Evolutionary conservation across 108 stramenopile genomes (phyloP).

Genomic region (Skeletonema costatum): DNA sequence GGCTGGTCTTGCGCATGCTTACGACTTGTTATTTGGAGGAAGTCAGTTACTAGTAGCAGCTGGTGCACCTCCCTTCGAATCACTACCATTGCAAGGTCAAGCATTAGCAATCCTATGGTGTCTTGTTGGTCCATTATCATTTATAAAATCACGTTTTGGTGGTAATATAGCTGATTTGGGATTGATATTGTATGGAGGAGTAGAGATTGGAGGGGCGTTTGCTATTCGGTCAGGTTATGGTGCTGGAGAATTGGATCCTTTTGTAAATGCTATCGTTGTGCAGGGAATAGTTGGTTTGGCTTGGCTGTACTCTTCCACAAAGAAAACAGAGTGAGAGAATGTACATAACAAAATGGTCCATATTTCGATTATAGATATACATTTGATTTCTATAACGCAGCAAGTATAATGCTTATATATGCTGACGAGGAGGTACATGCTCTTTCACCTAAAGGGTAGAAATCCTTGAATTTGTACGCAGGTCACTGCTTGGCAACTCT

Average conservation of each 20-base stretch:
- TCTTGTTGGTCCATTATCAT: not conserved
- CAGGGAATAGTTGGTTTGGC: not conserved
- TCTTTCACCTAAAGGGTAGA: no score
- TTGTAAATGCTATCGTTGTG: not conserved
- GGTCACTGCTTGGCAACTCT: no score
- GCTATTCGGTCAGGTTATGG: not conserved
- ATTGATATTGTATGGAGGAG: no score
- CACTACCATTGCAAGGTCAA: not conserved
- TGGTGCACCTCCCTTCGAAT: not conserved
- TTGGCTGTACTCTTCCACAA: not conserved
- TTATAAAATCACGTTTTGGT: not conserved
- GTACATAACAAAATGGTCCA: no score
- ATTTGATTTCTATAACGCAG: no score
- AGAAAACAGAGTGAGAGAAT: no score
- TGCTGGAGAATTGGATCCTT: not conserved
- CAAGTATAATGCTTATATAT: no score
- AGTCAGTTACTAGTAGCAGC: not conserved
- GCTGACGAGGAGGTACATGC: no score
- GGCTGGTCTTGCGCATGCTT: not conserved
- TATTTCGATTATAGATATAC: no score
- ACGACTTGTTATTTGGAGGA: not conserved
- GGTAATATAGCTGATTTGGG: not conserved
- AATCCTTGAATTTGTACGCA: no score
- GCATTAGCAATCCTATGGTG: not conserved
- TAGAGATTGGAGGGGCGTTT: no score